Conservation (phyloP, 192 early-diverging fungal genomes). For the Jimgerdemannia lactiflua region DNA sequence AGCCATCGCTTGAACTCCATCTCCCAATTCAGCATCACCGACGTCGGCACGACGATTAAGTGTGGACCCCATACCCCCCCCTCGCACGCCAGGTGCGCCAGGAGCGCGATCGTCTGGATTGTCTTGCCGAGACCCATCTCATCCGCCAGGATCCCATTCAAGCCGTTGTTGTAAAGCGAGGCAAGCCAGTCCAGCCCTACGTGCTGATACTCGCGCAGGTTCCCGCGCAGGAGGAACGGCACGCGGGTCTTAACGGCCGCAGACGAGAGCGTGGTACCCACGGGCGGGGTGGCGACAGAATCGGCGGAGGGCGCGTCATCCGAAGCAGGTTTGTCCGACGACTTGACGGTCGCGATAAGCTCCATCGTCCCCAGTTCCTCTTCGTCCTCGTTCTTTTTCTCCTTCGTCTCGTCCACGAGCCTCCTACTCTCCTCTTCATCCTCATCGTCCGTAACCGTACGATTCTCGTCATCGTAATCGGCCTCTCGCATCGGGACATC, state of each 20-base stretch:
- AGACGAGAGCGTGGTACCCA: conserved; percentile 31
- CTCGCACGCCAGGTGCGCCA: conserved; percentile 64
- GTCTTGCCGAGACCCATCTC: conserved; percentile 71
- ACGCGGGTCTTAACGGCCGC: conserved; percentile 47
- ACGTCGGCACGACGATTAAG: conserved; percentile 74
- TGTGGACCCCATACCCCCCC: conserved; percentile 62
- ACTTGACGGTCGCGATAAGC: not conserved
- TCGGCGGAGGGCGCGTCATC: not conserved
- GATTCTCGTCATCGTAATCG: conserved; percentile 18
- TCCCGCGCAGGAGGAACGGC: conserved; percentile 61
- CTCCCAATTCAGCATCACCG: conserved; percentile 79
- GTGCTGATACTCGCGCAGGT: conserved; percentile 85
- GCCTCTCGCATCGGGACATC: not conserved
- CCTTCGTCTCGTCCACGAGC: not conserved
- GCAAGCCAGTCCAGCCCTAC: conserved; percentile 92
- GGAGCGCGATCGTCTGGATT: conserved; percentile 64
- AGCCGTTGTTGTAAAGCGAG: conserved; percentile 76
- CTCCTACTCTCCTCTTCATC: conserved; percentile 13
- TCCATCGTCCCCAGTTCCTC: not conserved
- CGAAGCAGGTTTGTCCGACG: not conserved
- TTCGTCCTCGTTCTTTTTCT: not conserved
- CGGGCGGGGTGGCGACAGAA: conserved; percentile 2
- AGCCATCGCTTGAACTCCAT: conserved; percentile 71
- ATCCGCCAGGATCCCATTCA: conserved; percentile 73
- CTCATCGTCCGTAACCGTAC: conserved; percentile 27